Evolutionary conservation across 2,329 filamentous ascomycete species (phyloP).

Genomic region (Pseudocercospora fijiensis): DNA sequence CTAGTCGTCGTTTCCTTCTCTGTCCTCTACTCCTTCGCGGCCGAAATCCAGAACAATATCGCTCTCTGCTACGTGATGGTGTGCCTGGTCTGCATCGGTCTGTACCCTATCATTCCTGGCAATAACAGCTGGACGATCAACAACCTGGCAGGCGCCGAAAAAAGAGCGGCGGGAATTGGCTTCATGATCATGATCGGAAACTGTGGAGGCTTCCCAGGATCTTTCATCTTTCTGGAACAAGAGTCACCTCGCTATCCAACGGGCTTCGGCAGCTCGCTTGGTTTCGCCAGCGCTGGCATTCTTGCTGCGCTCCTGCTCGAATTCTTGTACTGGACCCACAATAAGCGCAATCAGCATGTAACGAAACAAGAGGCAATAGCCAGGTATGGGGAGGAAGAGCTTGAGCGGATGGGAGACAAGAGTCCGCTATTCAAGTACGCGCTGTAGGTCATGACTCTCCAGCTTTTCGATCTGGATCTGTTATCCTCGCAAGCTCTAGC

Average conservation of each 20-base stretch:
- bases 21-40: constrained; percentile 31
- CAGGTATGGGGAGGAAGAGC: constrained; percentile 39
- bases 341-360: constrained; percentile 38
- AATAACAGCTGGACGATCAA: constrained; percentile 36
- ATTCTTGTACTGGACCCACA: constrained; percentile 37
- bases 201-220: constrained; percentile 17
- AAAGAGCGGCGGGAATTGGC: constrained; percentile 44
- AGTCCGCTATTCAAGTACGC: constrained; percentile 43
- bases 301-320: constrained; percentile 33
- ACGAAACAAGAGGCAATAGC: constrained; percentile 39
- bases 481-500: constrained; percentile 17
- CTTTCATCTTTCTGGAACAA: constrained; percentile 38
- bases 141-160: constrained; percentile 37
- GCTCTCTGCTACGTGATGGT: constrained; percentile 33
- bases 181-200: constrained; percentile 43
- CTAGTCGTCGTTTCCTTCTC: constrained; percentile 34
- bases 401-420: constrained; percentile 42
- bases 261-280: constrained; percentile 40
- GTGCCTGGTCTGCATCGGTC: constrained; percentile 33
- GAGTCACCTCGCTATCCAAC: constrained; percentile 41
- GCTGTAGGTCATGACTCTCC: constrained; percentile 21
- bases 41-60: constrained; percentile 18
- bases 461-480: constrained; percentile 10
- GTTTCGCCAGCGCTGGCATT: constrained; percentile 29
- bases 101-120: constrained; percentile 36